A percentile compares a stretch with the other conserved stretches of the same genome.
phyloP scores from a whole-genome alignment of 129 eudicot species.

The Centella asiatica region DNA sequence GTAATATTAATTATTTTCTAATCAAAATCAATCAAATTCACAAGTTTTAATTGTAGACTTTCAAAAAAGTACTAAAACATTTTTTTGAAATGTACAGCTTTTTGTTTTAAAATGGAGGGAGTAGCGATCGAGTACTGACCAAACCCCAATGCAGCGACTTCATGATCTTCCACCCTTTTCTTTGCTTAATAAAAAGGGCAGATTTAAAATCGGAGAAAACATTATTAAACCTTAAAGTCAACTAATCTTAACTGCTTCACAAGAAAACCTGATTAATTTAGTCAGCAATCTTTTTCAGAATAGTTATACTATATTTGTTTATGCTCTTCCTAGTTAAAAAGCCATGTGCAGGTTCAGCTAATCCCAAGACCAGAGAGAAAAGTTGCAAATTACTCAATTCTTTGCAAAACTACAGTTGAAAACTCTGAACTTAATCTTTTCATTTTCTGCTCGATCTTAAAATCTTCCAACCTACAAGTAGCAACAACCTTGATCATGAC shows the following conservation, averaged over 20 bases:
- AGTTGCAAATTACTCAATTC: not conserved
- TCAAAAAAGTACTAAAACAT: too few relatives aligned
- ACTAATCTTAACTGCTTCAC: slow-evolving; percentile 15
- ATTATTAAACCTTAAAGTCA: slow-evolving; percentile 29
- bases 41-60: too few relatives aligned
- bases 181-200: not conserved
- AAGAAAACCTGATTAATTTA: not conserved
- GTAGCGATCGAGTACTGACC: too few relatives aligned
- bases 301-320: slow-evolving; percentile 13
- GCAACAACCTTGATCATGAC: slow-evolving; percentile 18
- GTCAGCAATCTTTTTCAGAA: not conserved
- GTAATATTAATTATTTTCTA: too few relatives aligned
- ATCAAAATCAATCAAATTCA: too few relatives aligned
- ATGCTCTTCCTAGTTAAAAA: slow-evolving; percentile 11
- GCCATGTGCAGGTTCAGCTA: slow-evolving; percentile 33
- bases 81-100: too few relatives aligned
- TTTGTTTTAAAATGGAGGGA: too few relatives aligned
- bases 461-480: slow-evolving; percentile 4
- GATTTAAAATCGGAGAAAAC: slow-evolving; percentile 12
- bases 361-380: slow-evolving; percentile 1
- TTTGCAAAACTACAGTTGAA: not conserved
- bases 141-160: too few relatives aligned
- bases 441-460: not conserved
- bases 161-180: not conserved
- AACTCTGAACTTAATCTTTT: not conserved